Conservation (phyloP, 768 basidiomycete genomes). For the Trametes elegans region DNA sequence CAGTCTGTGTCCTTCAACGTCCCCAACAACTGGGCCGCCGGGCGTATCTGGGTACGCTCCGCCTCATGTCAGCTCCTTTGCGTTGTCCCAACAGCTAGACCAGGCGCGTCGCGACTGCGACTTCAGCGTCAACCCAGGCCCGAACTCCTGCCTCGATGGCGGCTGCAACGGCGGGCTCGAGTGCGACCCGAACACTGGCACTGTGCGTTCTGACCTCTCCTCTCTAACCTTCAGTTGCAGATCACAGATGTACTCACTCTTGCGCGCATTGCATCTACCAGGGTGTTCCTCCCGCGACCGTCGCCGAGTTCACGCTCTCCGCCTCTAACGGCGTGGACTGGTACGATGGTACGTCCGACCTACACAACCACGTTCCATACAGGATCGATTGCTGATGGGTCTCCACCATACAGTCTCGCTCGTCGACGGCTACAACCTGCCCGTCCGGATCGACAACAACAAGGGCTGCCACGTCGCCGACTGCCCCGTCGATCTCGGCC, state of each 20-base stretch:
- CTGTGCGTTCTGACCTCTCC: conserved; percentile 22
- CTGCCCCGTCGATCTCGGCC: conserved; percentile 61
- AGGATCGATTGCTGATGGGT: background rate
- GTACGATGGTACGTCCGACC: conserved; percentile 29
- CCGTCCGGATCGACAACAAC: conserved; percentile 55
- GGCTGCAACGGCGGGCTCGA: conserved; percentile 39
- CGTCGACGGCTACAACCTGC: conserved; percentile 47
- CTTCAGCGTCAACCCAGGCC: conserved; percentile 32
- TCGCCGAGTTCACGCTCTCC: conserved; percentile 36
- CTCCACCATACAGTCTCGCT: conserved; percentile 24
- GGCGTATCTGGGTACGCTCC: conserved; percentile 34
- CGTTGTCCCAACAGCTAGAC: background rate
- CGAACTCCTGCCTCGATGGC: conserved; percentile 35
- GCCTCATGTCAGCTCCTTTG: background rate
- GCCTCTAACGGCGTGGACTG: conserved; percentile 26
- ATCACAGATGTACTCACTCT: no score
- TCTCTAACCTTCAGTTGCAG: no score
- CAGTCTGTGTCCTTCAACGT: conserved; percentile 31
- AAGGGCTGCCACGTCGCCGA: conserved; percentile 51
- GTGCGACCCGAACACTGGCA: conserved; percentile 37
- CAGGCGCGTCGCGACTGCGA: conserved; percentile 34
- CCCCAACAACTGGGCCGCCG: conserved; percentile 37
- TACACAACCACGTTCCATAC: background rate
- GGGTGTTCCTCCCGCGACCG: conserved; percentile 36
- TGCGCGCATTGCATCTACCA: no score